These are phyloP conservation scores for Saccharomycopsis hybrid DNA, from an alignment of 1,139 yeast species.

Conservation along the genomic window DNA sequence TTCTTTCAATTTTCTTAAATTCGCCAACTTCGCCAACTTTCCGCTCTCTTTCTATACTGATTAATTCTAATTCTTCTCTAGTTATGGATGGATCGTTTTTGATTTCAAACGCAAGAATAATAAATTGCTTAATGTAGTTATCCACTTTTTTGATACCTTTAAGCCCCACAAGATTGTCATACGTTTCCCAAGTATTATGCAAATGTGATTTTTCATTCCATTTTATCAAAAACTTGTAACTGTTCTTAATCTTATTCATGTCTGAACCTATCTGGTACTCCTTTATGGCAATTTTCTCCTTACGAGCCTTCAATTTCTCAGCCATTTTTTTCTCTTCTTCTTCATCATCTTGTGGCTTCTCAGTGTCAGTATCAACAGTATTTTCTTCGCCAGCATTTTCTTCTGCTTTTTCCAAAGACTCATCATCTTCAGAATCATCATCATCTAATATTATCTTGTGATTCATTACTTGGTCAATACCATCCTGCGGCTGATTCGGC, in stretches of 20 bases:
- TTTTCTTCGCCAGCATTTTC: constrained; percentile 21
- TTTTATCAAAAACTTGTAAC: constrained; percentile 64
- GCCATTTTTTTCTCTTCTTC: constrained; percentile 21
- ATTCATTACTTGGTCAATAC: constrained; percentile 49
- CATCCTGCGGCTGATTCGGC: constrained; percentile 29
- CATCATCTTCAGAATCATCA: constrained; percentile 30
- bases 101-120: constrained; percentile 66
- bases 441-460: constrained; percentile 39
- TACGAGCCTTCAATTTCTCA: constrained; percentile 9
- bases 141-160: constrained; percentile 85
- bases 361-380: constrained; percentile 27
- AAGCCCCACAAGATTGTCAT: constrained; percentile 43
- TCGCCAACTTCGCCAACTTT: constrained; percentile 79
- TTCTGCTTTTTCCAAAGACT: constrained; percentile 16
- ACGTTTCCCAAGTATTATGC: constrained; percentile 93
- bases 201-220: constrained; percentile 88
- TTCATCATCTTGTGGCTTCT: constrained; percentile 27
- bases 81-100: constrained; percentile 77
- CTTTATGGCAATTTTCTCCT: constrained; percentile 16
- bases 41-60: constrained; percentile 87
- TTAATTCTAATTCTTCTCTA: constrained; percentile 83
- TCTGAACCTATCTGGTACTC: constrained; percentile 35
- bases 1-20: constrained; percentile 80
- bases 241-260: constrained; percentile 47
- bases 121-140: constrained; percentile 77